Conservation (phyloP, 768 basidiomycete genomes). For the Podaxis carcinomalis region DNA sequence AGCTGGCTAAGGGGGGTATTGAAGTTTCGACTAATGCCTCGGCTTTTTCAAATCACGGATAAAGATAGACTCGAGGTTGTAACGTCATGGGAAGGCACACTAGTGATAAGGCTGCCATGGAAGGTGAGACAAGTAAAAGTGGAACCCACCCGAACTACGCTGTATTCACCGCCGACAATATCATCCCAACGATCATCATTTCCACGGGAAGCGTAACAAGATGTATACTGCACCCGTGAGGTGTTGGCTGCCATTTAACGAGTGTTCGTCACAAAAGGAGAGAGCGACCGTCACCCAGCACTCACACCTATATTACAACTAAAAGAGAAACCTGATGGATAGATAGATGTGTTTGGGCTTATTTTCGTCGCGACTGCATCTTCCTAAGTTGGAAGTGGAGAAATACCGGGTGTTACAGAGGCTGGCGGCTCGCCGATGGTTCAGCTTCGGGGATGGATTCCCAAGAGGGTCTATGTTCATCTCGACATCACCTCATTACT, state of each 20-base stretch:
- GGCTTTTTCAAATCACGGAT: not conserved
- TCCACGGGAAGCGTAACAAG: not conserved
- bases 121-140: not conserved
- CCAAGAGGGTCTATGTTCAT: not conserved
- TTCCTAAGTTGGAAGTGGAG: not conserved
- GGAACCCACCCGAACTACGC: not conserved
- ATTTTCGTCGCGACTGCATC: not conserved
- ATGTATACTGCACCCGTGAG: not conserved
- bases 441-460: not conserved
- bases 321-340: not conserved
- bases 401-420: not conserved
- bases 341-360: not conserved
- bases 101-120: not conserved
- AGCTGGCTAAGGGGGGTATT: not conserved
- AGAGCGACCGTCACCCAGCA: not conserved
- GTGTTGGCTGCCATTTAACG: not conserved
- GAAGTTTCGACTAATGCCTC: too few species aligned
- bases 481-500: constrained; percentile 2
- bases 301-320: not conserved
- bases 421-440: not conserved
- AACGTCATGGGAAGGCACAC: not conserved
- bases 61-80: not conserved
- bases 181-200: constrained; percentile 2
- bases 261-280: not conserved
- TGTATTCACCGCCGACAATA: not conserved